Evolutionary conservation across 805 yeast genomes (phyloP).

Genomic region (Metschnikowia chrysomelidarum): DNA sequence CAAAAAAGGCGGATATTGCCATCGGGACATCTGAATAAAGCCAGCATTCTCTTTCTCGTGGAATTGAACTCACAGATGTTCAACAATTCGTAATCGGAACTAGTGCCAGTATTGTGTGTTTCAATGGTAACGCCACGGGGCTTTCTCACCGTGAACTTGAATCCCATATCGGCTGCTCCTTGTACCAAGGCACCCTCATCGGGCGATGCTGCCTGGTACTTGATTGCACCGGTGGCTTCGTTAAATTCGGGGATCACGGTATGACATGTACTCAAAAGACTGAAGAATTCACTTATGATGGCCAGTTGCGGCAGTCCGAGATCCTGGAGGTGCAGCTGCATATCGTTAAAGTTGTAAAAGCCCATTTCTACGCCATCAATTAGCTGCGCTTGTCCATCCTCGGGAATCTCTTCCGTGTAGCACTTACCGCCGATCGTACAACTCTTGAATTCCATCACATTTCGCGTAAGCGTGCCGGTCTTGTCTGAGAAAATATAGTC

Average conservation of each 20-base stretch:
- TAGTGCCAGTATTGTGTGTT: conserved; percentile 45
- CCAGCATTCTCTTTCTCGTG: conserved; percentile 96
- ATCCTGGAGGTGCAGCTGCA: conserved; percentile 49
- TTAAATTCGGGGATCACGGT: conserved; percentile 92
- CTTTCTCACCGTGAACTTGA: conserved; percentile 76
- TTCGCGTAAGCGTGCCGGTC: conserved; percentile 94
- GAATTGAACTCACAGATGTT: conserved; percentile 97
- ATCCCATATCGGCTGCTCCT: conserved; percentile 91
- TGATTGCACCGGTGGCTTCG: conserved; percentile 57
- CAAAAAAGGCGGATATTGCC: conserved; percentile 85
- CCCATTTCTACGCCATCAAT: conserved; percentile 82
- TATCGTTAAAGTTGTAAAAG: conserved; percentile 64
- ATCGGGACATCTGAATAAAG: conserved; percentile 91
- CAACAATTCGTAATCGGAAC: conserved; percentile 67
- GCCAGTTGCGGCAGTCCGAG: conserved; percentile 46
- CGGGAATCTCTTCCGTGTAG: conserved; percentile 86
- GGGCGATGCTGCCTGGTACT: conserved; percentile 98
- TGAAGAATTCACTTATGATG: conserved; percentile 70
- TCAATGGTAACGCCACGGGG: conserved; percentile 78
- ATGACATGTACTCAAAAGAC: conserved; percentile 87
- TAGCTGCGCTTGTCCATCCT: conserved; percentile 71
- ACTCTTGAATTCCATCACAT: conserved; percentile 93
- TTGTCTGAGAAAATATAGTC: conserved; percentile 95
- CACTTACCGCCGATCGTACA: conserved; percentile 92
- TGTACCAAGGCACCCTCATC: conserved; percentile 98